A percentile compares a stretch with the other conserved stretches of the same genome.
Conservation (phyloP, 495 filamentous ascomycete genomes). For the Umbilicaria muhlenbergii region DNA sequence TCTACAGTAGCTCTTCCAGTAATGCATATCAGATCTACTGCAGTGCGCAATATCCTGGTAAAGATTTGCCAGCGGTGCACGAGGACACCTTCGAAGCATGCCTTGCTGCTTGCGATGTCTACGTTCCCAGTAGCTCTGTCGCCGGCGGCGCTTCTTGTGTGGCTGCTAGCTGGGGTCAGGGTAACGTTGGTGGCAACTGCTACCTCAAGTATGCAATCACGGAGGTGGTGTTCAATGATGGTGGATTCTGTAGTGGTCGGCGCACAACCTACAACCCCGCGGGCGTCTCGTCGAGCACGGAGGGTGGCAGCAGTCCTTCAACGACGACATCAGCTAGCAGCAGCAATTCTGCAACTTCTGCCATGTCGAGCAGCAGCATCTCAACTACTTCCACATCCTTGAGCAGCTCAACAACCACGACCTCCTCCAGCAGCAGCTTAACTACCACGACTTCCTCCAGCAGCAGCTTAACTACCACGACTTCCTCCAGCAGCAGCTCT, state of each 20-base stretch:
- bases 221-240: background rate
- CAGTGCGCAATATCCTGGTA: background rate
- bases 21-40: background rate
- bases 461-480: no score
- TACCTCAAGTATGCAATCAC: conserved; percentile 5
- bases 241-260: background rate
- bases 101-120: conserved; percentile 1
- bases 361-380: no score
- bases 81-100: conserved; percentile 1
- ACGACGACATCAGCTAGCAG: no score
- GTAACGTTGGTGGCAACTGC: conserved; percentile 3
- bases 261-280: background rate
- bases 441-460: no score
- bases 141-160: conserved; percentile 1
- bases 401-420: no score
- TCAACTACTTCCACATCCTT: no score
- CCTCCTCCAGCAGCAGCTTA: no score
- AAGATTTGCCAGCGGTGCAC: background rate
- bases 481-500: no score
- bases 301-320: no score
- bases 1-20: background rate
- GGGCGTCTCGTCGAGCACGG: no score
- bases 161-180: background rate
- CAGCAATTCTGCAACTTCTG: no score
- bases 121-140: background rate